phyloP scores from a whole-genome alignment of 2,329 filamentous ascomycete genomes.

The Botrytis fabae region DNA sequence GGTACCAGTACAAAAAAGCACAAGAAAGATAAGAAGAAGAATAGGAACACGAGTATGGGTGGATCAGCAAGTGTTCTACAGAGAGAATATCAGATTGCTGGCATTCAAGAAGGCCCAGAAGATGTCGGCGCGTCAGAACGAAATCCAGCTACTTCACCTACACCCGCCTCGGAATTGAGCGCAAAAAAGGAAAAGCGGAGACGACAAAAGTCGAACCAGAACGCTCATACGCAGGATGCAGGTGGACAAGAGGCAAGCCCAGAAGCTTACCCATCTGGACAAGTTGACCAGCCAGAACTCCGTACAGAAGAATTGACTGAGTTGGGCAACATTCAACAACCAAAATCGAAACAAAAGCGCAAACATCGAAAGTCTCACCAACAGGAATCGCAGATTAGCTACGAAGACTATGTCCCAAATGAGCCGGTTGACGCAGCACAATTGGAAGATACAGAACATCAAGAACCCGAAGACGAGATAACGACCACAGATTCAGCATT shows the following conservation, averaged over 20 bases:
- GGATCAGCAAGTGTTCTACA: conserved; percentile 14
- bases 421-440: neutral
- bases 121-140: neutral
- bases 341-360: conserved; percentile 2
- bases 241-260: neutral
- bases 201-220: neutral
- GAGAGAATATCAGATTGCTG: conserved; percentile 2
- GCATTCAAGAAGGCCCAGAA: neutral
- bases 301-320: neutral
- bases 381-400: neutral
- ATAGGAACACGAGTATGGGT: conserved; percentile 5
- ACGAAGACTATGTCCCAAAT: neutral
- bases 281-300: neutral
- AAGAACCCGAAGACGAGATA: neutral
- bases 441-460: neutral
- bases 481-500: neutral
- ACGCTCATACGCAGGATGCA: neutral
- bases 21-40: conserved; percentile 14
- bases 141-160: neutral
- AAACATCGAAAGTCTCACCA: conserved; percentile 12
- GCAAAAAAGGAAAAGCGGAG: conserved; percentile 6
- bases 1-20: neutral
- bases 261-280: neutral
- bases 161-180: neutral
- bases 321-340: neutral